phyloP scores from a whole-genome alignment of 140 eudicot genomes.

The Bidens hawaiensis region DNA sequence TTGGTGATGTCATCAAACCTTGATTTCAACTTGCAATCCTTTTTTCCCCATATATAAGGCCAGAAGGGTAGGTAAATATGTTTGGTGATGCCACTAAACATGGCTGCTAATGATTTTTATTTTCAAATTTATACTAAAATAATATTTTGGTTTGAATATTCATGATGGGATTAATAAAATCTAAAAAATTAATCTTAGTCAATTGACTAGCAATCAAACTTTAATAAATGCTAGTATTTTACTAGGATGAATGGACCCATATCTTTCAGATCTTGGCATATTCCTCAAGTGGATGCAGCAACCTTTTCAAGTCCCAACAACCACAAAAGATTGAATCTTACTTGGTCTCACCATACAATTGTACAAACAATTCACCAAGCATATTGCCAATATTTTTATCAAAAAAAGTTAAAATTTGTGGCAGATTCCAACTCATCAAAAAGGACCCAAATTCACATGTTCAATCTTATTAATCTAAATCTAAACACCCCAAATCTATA shows the following conservation, averaged over 20 bases:
- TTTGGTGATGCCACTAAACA: neutral
- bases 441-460: slow-evolving; percentile 3
- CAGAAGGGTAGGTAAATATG: too few species aligned
- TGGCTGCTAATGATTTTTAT: slow-evolving; percentile 26
- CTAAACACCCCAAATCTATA: slow-evolving; percentile 3
- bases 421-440: neutral
- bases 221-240: neutral
- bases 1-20: slow-evolving; percentile 17
- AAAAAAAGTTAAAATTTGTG: neutral
- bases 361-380: slow-evolving; percentile 5
- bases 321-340: slow-evolving; percentile 16
- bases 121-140: slow-evolving; percentile 3
- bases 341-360: neutral
- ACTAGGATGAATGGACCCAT: slow-evolving; percentile 12
- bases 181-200: neutral
- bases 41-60: too few species aligned
- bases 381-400: neutral
- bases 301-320: slow-evolving; percentile 27
- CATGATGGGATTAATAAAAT: neutral
- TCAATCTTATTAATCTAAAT: neutral
- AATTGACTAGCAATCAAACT: neutral
- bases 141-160: neutral
- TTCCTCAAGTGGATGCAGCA: slow-evolving; percentile 29
- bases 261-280: slow-evolving; percentile 8
- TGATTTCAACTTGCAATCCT: slow-evolving; percentile 8